Base-by-base conservation (phyloP, 1,139 yeast genomes). In the Debaryomycetaceae sp. region DNA sequence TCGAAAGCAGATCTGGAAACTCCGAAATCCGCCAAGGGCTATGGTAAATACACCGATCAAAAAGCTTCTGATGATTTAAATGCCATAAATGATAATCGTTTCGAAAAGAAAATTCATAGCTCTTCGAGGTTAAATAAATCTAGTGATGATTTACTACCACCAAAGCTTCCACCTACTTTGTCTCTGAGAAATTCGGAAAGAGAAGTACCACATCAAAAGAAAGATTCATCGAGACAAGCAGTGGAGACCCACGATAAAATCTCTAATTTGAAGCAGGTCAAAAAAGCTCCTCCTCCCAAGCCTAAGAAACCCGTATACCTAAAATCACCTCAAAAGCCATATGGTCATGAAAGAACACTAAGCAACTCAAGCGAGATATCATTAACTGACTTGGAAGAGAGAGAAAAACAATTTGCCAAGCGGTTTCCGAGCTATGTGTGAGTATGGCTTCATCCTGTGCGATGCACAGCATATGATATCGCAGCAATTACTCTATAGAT, bases 21-120 rank as follows among this genome's bases (percentile, higher is more conserved):
- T 0, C 59, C 70, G 20, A 81, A 78, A 54, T 82, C 90, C 0
- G 95, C 95, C 0, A 65, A 68, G 13, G 95, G 95, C 0, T 87
- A 87, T 58, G 95, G 95, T 3, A 78, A 79, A 54, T 85, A 75
- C 57, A 84, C 90, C 0, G 52, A 56, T 8, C 49, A 46, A 11
- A 59, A 59, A 24, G 71, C 58, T 24, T 54, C 57, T 6, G 74
- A 68, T n/a, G 78, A 73, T 42, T 55, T 73, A 22, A 65, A 63
- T 5, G 75, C 75, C 2, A 73, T 73, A 22, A 73, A 73, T 48
- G 49, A 46, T 17, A 42, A 48, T 35, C 23, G 43, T 41, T 30
- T 17, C 27, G 5, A 37, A 5, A 13, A 6, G 22, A 27, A 27
- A 27, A 9, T 3, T 34, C 9, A 34, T 34, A 23, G 34, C 9